phyloP scores from a whole-genome alignment of 148 eudicot genomes.

The Diospyros lotus region DNA sequence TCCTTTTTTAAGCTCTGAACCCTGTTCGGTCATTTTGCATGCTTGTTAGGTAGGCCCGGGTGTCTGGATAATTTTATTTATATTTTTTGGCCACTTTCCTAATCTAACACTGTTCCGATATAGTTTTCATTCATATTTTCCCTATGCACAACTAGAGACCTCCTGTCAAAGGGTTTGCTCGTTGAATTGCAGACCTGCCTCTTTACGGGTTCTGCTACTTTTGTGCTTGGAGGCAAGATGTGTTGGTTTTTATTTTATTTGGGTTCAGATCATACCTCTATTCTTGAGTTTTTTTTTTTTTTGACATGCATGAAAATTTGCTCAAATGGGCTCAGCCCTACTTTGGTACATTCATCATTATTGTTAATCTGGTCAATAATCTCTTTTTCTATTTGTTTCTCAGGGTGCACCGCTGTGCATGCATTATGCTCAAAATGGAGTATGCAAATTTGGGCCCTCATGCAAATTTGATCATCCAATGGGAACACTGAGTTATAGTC shows the following conservation, averaged over 20 bases:
- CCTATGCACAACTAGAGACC: no score
- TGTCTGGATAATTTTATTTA: not conserved
- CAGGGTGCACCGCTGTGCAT: constrained; percentile 87
- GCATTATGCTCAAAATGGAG: constrained; percentile 69
- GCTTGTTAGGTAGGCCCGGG: not conserved
- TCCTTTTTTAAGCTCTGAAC: no score
- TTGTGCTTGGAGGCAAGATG: not conserved
- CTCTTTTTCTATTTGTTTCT: not conserved
- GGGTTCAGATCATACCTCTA: not conserved
- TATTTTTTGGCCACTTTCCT: not conserved
- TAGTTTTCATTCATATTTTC: not conserved
- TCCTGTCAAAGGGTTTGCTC: not conserved
- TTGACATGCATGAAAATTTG: not conserved
- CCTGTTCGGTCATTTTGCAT: not conserved
- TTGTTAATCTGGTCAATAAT: not conserved
- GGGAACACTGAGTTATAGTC: constrained; percentile 79
- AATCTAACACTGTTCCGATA: not conserved
- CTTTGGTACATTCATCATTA: no score
- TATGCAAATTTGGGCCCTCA: constrained; percentile 58
- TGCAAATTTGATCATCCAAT: constrained; percentile 75
- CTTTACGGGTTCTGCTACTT: not conserved
- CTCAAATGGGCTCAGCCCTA: not conserved
- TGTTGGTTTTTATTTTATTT: not conserved
- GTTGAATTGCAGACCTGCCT: not conserved
- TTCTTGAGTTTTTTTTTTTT: not conserved